Evolutionary conservation across 495 filamentous ascomycete genomes (phyloP).

Genomic region (Platismatia glauca): DNA sequence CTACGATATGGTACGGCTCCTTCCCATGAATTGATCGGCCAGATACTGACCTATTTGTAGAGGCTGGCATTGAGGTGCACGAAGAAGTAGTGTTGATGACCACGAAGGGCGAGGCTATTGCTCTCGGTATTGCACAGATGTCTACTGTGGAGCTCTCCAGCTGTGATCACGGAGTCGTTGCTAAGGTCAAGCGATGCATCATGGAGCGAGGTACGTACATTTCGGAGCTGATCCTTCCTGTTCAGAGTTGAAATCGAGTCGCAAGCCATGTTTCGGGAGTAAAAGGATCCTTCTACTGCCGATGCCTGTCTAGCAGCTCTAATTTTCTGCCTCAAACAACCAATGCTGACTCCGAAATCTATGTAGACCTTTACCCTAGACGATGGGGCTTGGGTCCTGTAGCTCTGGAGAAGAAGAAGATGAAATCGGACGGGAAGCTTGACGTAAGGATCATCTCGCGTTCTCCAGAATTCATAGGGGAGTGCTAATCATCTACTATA

Average conservation of each 20-base stretch:
- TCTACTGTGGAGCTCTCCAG: slow-evolving; percentile 82
- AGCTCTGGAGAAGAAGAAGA: slow-evolving; percentile 94
- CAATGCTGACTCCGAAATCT: no score
- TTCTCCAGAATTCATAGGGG: background rate
- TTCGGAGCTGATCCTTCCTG: no score
- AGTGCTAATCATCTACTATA: slow-evolving; percentile 25
- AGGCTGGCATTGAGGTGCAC: slow-evolving; percentile 75
- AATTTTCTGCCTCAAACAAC: no score
- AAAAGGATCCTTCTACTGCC: no score
- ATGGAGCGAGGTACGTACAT: no score
- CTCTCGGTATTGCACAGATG: slow-evolving; percentile 92
- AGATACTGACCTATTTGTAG: slow-evolving; percentile 34
- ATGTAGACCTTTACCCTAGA: slow-evolving; percentile 73
- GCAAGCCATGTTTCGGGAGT: no score
- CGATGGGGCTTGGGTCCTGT: slow-evolving; percentile 91
- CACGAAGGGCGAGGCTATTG: slow-evolving; percentile 96
- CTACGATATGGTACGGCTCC: slow-evolving; percentile 64
- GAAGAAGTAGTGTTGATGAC: slow-evolving; percentile 96
- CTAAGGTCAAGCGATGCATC: slow-evolving; percentile 88
- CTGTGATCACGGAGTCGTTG: slow-evolving; percentile 92
- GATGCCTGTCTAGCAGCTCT: no score
- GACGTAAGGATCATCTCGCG: slow-evolving; percentile 48
- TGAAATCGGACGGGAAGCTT: slow-evolving; percentile 94
- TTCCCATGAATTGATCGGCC: slow-evolving; percentile 25
- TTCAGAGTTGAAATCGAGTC: no score